phyloP scores from a whole-genome alignment of 2,329 filamentous ascomycete species.

The Biscogniauxia mediterranea region DNA sequence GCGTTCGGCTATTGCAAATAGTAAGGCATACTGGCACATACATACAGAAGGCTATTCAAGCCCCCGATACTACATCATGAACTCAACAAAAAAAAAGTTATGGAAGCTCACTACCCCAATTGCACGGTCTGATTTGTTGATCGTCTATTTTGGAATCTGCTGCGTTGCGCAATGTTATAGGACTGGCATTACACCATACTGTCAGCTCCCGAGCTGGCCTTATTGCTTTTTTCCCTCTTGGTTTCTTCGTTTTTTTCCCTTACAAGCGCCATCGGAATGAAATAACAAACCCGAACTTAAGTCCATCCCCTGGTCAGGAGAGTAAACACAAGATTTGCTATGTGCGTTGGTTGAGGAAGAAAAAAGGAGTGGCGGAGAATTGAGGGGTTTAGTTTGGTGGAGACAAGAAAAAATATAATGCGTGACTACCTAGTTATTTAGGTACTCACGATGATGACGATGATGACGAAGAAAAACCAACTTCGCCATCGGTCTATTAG shows the following conservation, averaged over 20 bases:
- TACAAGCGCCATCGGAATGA: neutral
- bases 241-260: neutral
- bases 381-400: neutral
- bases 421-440: neutral
- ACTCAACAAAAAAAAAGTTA: slow-evolving; percentile 6
- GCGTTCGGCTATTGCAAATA: slow-evolving; percentile 34
- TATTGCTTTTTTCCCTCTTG: neutral
- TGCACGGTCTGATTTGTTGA: slow-evolving; percentile 8
- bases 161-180: slow-evolving; percentile 12
- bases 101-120: slow-evolving; percentile 1
- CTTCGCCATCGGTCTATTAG: too few relatives aligned
- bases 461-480: neutral
- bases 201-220: neutral
- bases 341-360: neutral
- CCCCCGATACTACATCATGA: slow-evolving; percentile 20
- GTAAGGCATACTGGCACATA: slow-evolving; percentile 31
- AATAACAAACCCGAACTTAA: neutral
- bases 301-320: neutral
- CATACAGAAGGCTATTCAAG: slow-evolving; percentile 25
- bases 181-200: neutral
- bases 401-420: neutral
- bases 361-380: too few relatives aligned
- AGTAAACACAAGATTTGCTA: neutral
- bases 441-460: neutral
- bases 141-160: slow-evolving; percentile 5